These are phyloP conservation scores for Actinomortierella ambigua DNA, from an alignment of 371 early-diverging fungal genomes.

Conservation along the genomic window DNA sequence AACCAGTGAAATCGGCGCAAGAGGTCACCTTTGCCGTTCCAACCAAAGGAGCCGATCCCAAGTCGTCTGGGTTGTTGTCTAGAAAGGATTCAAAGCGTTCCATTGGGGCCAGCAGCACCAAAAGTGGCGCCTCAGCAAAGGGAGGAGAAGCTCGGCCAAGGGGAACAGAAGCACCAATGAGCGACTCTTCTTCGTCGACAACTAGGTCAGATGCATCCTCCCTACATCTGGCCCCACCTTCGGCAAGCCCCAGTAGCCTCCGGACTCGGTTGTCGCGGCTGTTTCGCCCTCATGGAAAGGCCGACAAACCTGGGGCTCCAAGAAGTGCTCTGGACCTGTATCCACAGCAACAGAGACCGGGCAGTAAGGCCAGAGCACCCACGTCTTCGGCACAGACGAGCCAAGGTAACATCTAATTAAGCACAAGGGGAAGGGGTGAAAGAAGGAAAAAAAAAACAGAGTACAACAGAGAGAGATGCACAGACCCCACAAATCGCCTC, in stretches of 20 bases:
- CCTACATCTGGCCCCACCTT: not conserved
- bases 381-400: not conserved
- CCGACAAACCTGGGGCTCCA: conserved; percentile 7
- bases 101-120: too few species aligned
- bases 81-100: conserved; percentile 4
- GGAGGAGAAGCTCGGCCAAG: not conserved
- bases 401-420: not conserved
- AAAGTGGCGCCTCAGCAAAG: too few species aligned
- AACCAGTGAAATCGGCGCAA: not conserved
- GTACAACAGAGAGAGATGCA: too few species aligned
- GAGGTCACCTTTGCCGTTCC: not conserved
- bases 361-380: not conserved
- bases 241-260: conserved; percentile 9
- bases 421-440: too few species aligned
- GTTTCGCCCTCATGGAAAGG: conserved; percentile 24
- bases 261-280: conserved; percentile 34
- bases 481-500: too few species aligned
- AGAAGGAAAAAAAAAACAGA: too few species aligned
- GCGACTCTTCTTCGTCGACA: not conserved
- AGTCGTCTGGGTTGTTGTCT: not conserved
- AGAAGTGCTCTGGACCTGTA: not conserved
- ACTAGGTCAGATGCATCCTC: not conserved
- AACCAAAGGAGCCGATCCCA: not conserved
- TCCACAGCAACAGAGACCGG: not conserved
- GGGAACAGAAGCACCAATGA: not conserved